Evolutionary conservation across 1,284 basidiomycete species (phyloP).

Genomic region (Phlebopus sp.): DNA sequence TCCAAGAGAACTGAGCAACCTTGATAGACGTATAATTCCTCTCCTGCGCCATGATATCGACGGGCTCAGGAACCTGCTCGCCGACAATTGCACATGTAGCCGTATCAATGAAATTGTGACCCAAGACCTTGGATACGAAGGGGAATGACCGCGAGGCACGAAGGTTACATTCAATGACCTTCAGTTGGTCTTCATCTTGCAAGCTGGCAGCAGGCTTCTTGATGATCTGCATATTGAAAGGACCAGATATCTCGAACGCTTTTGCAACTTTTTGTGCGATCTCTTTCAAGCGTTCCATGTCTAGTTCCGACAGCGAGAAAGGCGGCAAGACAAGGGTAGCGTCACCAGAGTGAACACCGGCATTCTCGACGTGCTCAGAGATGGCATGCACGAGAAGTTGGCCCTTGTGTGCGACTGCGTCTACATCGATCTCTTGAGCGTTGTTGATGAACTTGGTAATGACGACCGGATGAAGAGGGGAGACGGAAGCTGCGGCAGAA

Average conservation of each 20-base stretch:
- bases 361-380: constrained; percentile 98
- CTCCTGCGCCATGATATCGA: constrained; percentile 91
- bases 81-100: constrained; percentile 92
- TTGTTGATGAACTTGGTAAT: constrained; percentile 98
- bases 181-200: constrained; percentile 70
- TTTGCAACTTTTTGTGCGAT: constrained; percentile 95
- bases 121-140: constrained; percentile 98
- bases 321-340: constrained; percentile 98
- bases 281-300: constrained; percentile 86
- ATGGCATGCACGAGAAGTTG: constrained; percentile 94
- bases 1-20: constrained; percentile 99
- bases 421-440: constrained; percentile 97
- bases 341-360: constrained; percentile 98
- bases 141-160: constrained; percentile 98
- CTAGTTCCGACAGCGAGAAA: constrained; percentile 73
- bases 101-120: constrained; percentile 94
- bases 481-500: constrained; percentile 92
- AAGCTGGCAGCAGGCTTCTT: constrained; percentile 65
- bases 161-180: constrained; percentile 99
- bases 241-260: constrained; percentile 95
- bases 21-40: constrained; percentile 96
- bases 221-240: constrained; percentile 99
- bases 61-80: constrained; percentile 85
- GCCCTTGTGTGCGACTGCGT: constrained; percentile 95
- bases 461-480: constrained; percentile 96